These are phyloP conservation scores for Fomitopsis betulina DNA, from an alignment of 1,284 basidiomycete genomes.

Conservation along the genomic window DNA sequence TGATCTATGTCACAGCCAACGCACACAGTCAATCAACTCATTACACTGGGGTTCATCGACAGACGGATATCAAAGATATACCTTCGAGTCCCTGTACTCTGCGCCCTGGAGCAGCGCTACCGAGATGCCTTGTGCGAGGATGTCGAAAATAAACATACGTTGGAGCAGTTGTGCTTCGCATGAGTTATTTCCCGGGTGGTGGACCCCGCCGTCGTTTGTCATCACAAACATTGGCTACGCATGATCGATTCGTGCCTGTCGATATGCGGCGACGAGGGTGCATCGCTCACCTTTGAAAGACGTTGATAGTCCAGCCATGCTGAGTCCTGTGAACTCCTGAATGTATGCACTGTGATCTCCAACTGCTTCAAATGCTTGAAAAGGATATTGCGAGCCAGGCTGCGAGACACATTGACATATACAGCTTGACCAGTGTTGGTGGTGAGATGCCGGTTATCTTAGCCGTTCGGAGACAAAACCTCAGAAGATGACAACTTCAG, in stretches of 20 bases:
- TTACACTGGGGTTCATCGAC: background rate
- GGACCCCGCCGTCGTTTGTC: constrained; percentile 46
- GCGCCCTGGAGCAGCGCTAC: constrained; percentile 46
- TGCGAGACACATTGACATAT: constrained; percentile 40
- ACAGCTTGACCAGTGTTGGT: constrained; percentile 31
- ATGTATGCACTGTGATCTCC: constrained; percentile 38
- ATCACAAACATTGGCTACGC: constrained; percentile 64
- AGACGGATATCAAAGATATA: constrained; percentile 18
- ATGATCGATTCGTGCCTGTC: background rate
- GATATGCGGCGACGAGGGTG: background rate
- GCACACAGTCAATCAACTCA: background rate
- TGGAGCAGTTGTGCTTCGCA: constrained; percentile 39
- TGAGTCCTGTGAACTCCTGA: constrained; percentile 40
- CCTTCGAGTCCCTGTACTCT: constrained; percentile 62
- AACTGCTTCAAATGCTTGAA: constrained; percentile 44
- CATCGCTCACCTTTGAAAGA: constrained; percentile 33
- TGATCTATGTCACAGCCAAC: constrained; percentile 30
- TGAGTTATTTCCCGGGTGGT: constrained; percentile 12
- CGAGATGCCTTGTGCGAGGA: constrained; percentile 46
- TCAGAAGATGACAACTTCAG: background rate
- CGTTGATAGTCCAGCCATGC: constrained; percentile 44
- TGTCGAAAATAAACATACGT: constrained; percentile 41
- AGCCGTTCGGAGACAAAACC: background rate
- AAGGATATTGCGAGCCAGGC: constrained; percentile 47
- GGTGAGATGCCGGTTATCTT: constrained; percentile 40